phyloP scores from a whole-genome alignment of 106 monocot species.

The Acorus calamus region DNA sequence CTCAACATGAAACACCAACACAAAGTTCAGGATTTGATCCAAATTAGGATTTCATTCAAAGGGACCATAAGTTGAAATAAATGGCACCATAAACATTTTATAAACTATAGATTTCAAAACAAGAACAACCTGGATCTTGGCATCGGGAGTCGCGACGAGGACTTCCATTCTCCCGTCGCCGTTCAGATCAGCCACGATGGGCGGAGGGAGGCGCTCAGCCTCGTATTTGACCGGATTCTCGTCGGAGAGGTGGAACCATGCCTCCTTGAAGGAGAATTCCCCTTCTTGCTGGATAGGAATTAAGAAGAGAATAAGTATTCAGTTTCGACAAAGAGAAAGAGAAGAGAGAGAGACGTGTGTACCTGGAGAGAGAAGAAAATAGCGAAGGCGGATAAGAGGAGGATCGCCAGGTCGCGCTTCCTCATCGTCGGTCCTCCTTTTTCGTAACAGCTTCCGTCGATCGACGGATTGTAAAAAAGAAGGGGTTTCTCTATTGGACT shows the following conservation, averaged over 20 bases:
- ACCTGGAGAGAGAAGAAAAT: slow-evolving; percentile 94
- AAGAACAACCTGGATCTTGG: slow-evolving; percentile 83
- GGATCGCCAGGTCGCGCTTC: slow-evolving; percentile 78
- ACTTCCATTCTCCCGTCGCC: slow-evolving; percentile 88
- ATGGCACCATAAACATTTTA: neutral
- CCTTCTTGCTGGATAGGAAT: slow-evolving; percentile 58
- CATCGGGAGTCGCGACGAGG: slow-evolving; percentile 85
- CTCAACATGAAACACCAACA: too few species aligned
- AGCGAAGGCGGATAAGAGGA: slow-evolving; percentile 74
- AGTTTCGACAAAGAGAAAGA: neutral
- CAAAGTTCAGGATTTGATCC: too few species aligned
- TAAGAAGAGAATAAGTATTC: neutral
- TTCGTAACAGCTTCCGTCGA: too few species aligned
- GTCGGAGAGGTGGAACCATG: slow-evolving; percentile 86
- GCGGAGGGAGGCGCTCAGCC: slow-evolving; percentile 88
- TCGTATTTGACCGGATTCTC: slow-evolving; percentile 86
- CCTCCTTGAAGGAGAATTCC: slow-evolving; percentile 86
- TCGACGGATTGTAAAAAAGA: too few species aligned
- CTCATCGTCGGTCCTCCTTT: slow-evolving; percentile 34
- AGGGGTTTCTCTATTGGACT: too few species aligned
- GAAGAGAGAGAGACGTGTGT: neutral
- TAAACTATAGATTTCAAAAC: slow-evolving; percentile 4
- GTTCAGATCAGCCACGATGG: slow-evolving; percentile 79
- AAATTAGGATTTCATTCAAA: too few species aligned
- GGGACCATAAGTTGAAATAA: too few species aligned